Base-by-base conservation (phyloP, 1,284 basidiomycete species). In the Apiotrichum brassicae region DNA sequence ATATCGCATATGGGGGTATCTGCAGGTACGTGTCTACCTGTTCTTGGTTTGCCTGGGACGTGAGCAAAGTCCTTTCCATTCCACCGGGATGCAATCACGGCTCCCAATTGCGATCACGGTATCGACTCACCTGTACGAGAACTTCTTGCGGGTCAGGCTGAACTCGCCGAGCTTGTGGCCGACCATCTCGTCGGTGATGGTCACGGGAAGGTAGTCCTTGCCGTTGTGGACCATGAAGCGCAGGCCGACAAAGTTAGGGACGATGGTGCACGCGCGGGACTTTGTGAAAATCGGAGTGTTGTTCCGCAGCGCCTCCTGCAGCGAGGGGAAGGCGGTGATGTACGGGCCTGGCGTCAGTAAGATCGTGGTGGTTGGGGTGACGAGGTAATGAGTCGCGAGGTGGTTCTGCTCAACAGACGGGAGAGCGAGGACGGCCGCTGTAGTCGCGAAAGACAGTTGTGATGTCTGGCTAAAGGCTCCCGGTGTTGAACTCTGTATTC, bases 151-250 rank as follows among this genome's bases (percentile, higher is more conserved):
- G 36, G 92, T 97, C 53, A 85, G 80, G 18, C 91, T 79, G 73
- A 97, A 97, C 76, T 97, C 93, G 45, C 94, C 94, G 48, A 98
- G 75, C 73, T 98, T 97, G 72, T 97, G 92, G 0, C 94, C 94
- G 3, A 98, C 90, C 93, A 97, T 97, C 70, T 97, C 93, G 71
- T 94, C 90, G 13, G 88, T 91, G 51, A 98, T 79, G 30, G 79
- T 76, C 30, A 98, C 84, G 0, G 92, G 91, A 13, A 85, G 60
- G 69, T 93, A 95, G 60, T 88, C 82, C 74, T 87, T 91, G 39
- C 94, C 94, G 62, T 97, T 97, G 75, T 97, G 91, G 1, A 98
- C 89, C 69, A 88, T 76, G 70, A 95, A 95, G 49, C 84, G 83
- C 39, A 92, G 77, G 6, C 92, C 92, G 43, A 95, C 87, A 63